phyloP scores from a whole-genome alignment of 441 rosid species.

The Corymbia citriodora region DNA sequence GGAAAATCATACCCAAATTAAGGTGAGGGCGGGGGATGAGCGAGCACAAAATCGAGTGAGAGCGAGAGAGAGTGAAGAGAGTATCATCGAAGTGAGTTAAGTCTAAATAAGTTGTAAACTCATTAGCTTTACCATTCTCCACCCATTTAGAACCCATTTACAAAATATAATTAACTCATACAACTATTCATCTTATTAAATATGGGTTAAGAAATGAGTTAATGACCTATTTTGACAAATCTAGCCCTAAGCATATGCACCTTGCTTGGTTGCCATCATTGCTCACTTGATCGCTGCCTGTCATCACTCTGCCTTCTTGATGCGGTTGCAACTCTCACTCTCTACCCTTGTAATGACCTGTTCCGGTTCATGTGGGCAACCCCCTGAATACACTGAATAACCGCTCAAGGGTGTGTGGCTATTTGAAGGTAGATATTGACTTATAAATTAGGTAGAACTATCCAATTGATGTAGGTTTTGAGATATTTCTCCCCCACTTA shows the following conservation, averaged over 20 bases:
- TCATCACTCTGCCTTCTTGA: too few relatives aligned
- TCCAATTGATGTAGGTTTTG: too few relatives aligned
- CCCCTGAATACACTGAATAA: too few relatives aligned
- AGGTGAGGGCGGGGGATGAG: fast-evolving
- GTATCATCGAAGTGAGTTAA: not conserved
- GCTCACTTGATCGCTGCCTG: too few relatives aligned
- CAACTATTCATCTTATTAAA: not conserved
- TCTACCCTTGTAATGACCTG: too few relatives aligned
- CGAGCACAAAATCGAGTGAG: not conserved
- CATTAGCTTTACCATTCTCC: not conserved
- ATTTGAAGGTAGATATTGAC: too few relatives aligned
- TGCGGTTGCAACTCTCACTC: too few relatives aligned
- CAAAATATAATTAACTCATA: not conserved
- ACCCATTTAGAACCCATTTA: not conserved
- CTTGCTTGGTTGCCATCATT: too few relatives aligned
- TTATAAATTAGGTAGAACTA: too few relatives aligned
- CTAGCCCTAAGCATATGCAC: not conserved
- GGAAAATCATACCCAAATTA: not conserved
- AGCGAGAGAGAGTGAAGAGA: not conserved
- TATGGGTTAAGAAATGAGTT: not conserved
- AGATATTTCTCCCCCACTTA: too few relatives aligned
- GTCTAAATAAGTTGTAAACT: not conserved
- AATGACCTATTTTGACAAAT: not conserved
- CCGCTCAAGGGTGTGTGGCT: too few relatives aligned
- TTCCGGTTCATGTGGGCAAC: too few relatives aligned